phyloP scores from a whole-genome alignment of 495 filamentous ascomycete species.

The Aspergillus wentii region DNA sequence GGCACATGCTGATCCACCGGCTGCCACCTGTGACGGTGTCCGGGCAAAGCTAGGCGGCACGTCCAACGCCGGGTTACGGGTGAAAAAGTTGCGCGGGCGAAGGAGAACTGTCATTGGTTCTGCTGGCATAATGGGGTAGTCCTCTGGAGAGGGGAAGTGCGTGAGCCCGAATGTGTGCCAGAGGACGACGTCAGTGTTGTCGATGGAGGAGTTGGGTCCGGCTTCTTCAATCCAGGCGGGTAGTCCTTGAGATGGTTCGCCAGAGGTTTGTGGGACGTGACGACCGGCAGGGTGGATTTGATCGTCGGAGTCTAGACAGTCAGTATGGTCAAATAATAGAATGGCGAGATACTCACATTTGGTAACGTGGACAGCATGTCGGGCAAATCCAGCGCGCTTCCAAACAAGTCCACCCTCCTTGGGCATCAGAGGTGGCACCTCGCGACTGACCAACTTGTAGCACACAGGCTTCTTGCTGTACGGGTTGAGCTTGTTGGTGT shows the following conservation, averaged over 20 bases:
- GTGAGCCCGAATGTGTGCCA: conserved; percentile 97
- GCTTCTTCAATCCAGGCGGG: conserved; percentile 72
- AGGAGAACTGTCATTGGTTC: conserved; percentile 84
- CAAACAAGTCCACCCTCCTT: conserved; percentile 82
- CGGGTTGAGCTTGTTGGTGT: conserved; percentile 76
- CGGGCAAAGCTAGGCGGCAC: conserved; percentile 75
- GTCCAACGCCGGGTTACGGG: conserved; percentile 79
- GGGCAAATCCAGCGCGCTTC: conserved; percentile 89
- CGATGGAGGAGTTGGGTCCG: conserved; percentile 65
- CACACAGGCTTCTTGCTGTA: conserved; percentile 81
- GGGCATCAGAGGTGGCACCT: conserved; percentile 74
- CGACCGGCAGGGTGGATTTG: conserved; percentile 90
- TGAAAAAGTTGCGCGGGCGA: conserved; percentile 84
- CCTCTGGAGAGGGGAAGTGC: conserved; percentile 89
- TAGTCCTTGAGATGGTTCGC: conserved; percentile 72
- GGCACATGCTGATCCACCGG: conserved; percentile 37
- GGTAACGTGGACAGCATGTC: conserved; percentile 89
- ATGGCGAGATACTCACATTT: conserved; percentile 58
- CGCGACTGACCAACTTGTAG: conserved; percentile 89
- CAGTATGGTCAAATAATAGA: neutral
- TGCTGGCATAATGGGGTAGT: conserved; percentile 93
- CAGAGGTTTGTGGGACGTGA: conserved; percentile 90
- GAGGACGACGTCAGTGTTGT: conserved; percentile 83
- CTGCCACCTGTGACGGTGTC: conserved; percentile 66
- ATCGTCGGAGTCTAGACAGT: conserved; percentile 60